Conservation (phyloP, 768 basidiomycete species). For the Tulasnella sp. region DNA sequence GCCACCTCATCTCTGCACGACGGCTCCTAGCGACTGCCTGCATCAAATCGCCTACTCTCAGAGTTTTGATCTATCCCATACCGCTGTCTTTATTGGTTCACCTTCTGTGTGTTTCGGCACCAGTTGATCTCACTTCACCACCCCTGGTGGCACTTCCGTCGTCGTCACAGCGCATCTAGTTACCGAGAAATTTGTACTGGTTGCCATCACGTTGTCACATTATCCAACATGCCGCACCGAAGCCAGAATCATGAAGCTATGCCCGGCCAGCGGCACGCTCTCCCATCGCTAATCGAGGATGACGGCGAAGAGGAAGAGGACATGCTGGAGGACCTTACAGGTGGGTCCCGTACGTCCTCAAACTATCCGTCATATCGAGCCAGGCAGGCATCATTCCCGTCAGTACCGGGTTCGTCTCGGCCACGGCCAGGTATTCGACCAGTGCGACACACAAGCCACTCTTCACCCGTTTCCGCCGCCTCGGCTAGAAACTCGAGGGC, state of each 20-base stretch:
- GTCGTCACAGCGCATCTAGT: neutral
- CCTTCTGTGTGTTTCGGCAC: no score
- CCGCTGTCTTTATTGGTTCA: no score
- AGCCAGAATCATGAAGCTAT: neutral
- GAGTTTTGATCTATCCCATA: no score
- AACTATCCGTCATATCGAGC: neutral
- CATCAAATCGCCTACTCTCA: no score
- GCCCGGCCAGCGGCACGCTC: neutral
- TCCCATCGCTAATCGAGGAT: slow-evolving; percentile 2
- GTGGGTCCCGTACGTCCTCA: neutral
- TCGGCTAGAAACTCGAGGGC: neutral
- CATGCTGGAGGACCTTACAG: neutral
- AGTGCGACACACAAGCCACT: neutral
- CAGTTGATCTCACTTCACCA: no score
- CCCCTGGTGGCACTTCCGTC: no score
- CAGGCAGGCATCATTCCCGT: neutral
- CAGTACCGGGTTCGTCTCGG: neutral
- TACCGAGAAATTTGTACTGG: neutral
- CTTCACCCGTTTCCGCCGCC: neutral
- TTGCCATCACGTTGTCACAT: neutral
- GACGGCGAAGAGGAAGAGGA: slow-evolving; percentile 7
- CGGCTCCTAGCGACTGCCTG: no score
- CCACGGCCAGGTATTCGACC: neutral
- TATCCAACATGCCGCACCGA: neutral
- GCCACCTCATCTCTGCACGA: no score